A percentile compares a stretch with the other conserved stretches of the same genome.
Conservation (phyloP, 139 green algal species). For the Tetratostichococcus sp. region DNA sequence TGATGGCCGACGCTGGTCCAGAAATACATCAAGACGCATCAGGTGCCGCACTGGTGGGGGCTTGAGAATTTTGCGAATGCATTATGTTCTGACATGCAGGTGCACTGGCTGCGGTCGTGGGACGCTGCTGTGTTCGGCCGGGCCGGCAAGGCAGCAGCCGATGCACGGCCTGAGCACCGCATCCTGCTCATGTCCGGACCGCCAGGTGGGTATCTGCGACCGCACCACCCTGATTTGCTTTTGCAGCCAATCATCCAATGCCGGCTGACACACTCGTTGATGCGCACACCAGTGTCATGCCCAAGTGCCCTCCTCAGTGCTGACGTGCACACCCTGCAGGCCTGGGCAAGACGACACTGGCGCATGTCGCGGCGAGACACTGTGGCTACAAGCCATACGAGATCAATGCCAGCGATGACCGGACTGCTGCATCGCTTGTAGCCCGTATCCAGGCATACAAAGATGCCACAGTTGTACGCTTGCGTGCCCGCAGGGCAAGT, state of each 20-base stretch:
- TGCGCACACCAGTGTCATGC: no score
- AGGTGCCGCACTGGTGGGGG: no score
- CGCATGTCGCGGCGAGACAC: slow-evolving; percentile 85
- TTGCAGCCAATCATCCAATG: no score
- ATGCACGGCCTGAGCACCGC: slow-evolving; percentile 34
- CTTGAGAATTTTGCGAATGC: neutral
- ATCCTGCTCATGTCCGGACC: slow-evolving; percentile 50
- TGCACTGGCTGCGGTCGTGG: slow-evolving; percentile 80
- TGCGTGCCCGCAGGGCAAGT: no score
- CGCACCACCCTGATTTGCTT: no score
- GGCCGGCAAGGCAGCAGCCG: neutral
- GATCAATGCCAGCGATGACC: slow-evolving; percentile 95
- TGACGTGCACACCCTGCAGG: slow-evolving; percentile 49
- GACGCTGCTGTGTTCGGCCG: slow-evolving; percentile 64
- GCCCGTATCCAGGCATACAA: slow-evolving; percentile 47
- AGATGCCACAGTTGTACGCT: no score
- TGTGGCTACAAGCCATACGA: slow-evolving; percentile 92
- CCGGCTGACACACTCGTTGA: no score
- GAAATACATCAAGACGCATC: no score
- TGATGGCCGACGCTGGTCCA: no score
- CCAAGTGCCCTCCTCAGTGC: no score
- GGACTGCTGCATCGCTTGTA: slow-evolving; percentile 58
- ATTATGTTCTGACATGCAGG: slow-evolving; percentile 13
- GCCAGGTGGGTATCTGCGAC: slow-evolving; percentile 23
- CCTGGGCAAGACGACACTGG: slow-evolving; percentile 95